These are phyloP conservation scores for Ottelia alismoides DNA, from an alignment of 106 monocot genomes.

Conservation along the genomic window DNA sequence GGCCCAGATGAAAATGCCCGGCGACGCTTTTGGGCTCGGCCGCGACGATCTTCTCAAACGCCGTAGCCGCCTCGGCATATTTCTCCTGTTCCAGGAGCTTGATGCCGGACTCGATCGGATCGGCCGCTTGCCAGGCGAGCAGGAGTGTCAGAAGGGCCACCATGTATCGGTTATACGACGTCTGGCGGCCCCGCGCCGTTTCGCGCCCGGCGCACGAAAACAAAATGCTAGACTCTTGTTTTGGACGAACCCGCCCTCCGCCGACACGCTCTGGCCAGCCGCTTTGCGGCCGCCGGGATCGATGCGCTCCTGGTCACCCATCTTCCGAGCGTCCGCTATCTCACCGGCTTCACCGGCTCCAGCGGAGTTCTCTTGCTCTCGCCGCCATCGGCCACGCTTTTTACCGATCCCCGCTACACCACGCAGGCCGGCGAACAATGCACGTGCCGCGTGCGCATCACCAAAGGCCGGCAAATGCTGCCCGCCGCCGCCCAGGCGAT, in stretches of 20 bases:
- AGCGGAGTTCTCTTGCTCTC: too few species aligned
- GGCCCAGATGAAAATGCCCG: too few species aligned
- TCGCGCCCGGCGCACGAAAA: too few species aligned
- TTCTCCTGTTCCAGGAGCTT: too few species aligned
- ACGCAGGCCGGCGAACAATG: background rate
- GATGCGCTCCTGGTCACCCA: background rate
- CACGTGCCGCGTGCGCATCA: background rate
- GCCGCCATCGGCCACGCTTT: background rate
- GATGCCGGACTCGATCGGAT: background rate
- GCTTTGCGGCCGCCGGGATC: background rate
- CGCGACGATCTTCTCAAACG: too few species aligned
- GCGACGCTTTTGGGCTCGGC: too few species aligned
- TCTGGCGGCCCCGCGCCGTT: background rate
- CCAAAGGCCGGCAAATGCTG: background rate
- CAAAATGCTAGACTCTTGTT: too few species aligned
- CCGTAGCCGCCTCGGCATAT: too few species aligned
- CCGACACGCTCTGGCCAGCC: too few species aligned
- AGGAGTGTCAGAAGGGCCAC: background rate
- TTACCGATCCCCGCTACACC: background rate
- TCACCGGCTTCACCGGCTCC: background rate
- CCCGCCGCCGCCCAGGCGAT: background rate
- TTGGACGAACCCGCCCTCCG: too few species aligned
- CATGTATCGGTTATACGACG: background rate
- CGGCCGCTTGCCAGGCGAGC: background rate
- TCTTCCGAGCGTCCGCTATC: background rate